Evolutionary conservation across 2,329 filamentous ascomycete genomes (phyloP).

Genomic region (Trichoderma hamatum): DNA sequence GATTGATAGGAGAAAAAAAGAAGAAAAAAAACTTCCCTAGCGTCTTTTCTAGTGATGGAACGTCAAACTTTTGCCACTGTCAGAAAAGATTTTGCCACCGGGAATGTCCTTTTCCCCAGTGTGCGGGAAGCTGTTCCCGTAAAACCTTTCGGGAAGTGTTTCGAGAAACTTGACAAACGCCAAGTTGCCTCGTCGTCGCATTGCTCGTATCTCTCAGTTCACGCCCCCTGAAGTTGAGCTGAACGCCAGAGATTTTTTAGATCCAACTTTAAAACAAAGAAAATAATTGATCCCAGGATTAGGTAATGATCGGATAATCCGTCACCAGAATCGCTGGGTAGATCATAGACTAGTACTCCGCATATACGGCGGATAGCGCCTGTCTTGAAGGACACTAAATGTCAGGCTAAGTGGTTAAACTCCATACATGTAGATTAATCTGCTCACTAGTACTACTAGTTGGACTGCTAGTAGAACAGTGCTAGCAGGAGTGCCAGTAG

Average conservation of each 20-base stretch:
- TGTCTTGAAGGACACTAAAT: conserved; percentile 2
- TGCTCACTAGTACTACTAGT: not conserved
- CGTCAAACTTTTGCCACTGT: conserved; percentile 3
- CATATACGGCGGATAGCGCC: not conserved
- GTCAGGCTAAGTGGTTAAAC: not conserved
- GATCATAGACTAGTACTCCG: conserved; percentile 8
- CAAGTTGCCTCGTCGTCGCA: not conserved
- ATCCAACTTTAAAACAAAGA: conserved; percentile 13
- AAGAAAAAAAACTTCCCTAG: not conserved
- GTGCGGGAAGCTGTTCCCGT: not conserved
- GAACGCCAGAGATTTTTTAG: not conserved
- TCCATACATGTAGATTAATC: conserved; percentile 18
- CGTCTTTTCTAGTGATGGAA: not conserved
- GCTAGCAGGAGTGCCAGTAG: no score
- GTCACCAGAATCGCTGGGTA: not conserved
- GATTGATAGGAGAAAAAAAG: not conserved
- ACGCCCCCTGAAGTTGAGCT: not conserved
- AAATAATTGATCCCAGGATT: not conserved
- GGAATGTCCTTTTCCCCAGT: not conserved
- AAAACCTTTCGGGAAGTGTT: conserved; percentile 4
- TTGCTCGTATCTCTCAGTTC: conserved; percentile 9
- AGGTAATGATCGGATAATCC: conserved; percentile 20
- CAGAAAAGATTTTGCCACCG: not conserved
- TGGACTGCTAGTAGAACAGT: not conserved
- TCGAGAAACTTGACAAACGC: not conserved